Conservation (phyloP, 2,329 filamentous ascomycete species). For the Botrytis deweyae region DNA sequence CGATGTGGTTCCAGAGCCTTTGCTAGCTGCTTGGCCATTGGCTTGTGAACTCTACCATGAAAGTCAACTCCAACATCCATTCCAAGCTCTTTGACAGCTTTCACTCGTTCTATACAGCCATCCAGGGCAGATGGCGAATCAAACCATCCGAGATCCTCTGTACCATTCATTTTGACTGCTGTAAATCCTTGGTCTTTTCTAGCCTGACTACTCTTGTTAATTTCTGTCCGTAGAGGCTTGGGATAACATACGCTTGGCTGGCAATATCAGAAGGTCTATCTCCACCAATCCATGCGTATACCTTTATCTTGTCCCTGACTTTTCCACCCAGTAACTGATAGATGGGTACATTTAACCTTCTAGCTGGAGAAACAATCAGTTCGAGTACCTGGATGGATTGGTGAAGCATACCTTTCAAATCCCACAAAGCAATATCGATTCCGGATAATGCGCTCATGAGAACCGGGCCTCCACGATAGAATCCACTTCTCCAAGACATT, state of each 20-base stretch:
- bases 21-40: conserved; percentile 78
- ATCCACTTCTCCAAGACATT: conserved; percentile 65
- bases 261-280: conserved; percentile 68
- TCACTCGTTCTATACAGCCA: conserved; percentile 63
- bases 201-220: conserved; percentile 46
- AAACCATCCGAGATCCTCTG: conserved; percentile 72
- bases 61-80: conserved; percentile 76
- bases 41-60: conserved; percentile 73
- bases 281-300: conserved; percentile 79
- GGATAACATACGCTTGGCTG: conserved; percentile 52
- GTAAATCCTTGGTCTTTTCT: conserved; percentile 62
- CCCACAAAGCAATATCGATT: conserved; percentile 78
- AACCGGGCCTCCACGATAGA: conserved; percentile 76
- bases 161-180: conserved; percentile 77
- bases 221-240: conserved; percentile 19
- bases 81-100: conserved; percentile 65
- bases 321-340: conserved; percentile 75
- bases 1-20: conserved; percentile 63
- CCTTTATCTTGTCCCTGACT: conserved; percentile 65
- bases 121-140: conserved; percentile 67
- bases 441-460: conserved; percentile 78
- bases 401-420: conserved; percentile 57
- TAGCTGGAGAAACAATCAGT: conserved; percentile 41
- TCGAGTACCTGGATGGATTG: neutral
- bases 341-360: conserved; percentile 64